Evolutionary conservation across 768 basidiomycete species (phyloP).

Genomic region (Baorangia bicolor): DNA sequence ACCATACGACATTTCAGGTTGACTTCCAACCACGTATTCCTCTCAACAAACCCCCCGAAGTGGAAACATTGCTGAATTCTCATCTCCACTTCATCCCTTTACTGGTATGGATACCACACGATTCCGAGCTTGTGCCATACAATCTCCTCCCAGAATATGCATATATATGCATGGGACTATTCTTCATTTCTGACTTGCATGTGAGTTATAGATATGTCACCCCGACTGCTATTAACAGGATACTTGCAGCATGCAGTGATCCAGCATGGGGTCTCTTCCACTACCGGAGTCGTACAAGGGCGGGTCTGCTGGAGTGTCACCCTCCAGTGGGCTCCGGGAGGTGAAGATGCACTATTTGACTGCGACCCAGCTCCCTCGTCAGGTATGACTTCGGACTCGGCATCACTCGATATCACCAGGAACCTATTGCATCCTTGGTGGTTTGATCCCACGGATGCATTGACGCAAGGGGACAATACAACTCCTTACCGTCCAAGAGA

Average conservation of each 20-base stretch:
- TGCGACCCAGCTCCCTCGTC: neutral
- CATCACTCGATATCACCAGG: neutral
- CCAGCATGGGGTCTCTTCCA: neutral
- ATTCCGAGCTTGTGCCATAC: conserved; percentile 26
- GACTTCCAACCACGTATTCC: conserved; percentile 15
- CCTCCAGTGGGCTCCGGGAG: conserved; percentile 51
- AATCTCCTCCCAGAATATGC: conserved; percentile 37
- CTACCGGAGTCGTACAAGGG: conserved; percentile 22
- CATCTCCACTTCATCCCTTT: conserved; percentile 40
- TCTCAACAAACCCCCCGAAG: conserved; percentile 39
- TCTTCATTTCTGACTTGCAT: conserved; percentile 40
- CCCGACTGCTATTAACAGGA: neutral
- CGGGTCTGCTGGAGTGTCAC: conserved; percentile 45
- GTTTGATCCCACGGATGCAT: conserved; percentile 14
- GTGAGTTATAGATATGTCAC: conserved; percentile 26
- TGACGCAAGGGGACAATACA: neutral
- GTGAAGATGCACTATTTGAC: conserved; percentile 39
- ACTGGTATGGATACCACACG: conserved; percentile 38
- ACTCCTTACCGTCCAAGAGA: conserved; percentile 24
- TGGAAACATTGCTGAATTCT: conserved; percentile 42
- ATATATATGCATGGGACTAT: conserved; percentile 48
- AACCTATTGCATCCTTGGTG: conserved; percentile 22
- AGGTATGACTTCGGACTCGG: neutral
- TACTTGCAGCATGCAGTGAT: conserved; percentile 17
- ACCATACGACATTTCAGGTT: neutral